Base-by-base conservation (phyloP, 2,329 filamentous ascomycete genomes). In the Drechslera avenae region DNA sequence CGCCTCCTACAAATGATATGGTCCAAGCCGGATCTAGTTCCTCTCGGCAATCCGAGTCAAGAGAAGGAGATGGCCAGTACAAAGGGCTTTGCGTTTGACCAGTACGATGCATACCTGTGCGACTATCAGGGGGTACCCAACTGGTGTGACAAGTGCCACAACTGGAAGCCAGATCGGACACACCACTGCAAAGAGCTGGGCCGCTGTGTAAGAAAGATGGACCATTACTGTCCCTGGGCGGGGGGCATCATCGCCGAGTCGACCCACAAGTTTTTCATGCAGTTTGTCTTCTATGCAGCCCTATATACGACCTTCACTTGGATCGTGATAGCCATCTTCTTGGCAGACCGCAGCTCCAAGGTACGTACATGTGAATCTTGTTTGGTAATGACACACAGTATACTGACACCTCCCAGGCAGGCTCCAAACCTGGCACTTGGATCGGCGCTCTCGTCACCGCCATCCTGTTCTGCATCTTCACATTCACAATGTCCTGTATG, bases 171-270 rank as follows among this genome's bases (percentile, higher is more conserved):
- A 0, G 93, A 97, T 66, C 83, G 93, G 3, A 83, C 88, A 2
- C 91, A 96, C 69, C 93, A 97, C 73, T 95, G 89, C 66, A 86
- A 86, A 44, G 90, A 96, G 68, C 78, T 94, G 10, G 85, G 85
- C 41, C 82, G 91, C 35, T 97, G 93, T 67, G 88, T 96, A 17
- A 78, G 83, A 33, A 94, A 94, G 66, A 94, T 97, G 88, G 93
- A 97, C 57, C 93, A 97, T 68, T 94, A 92, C 65, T 99, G 94
- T 67, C 94, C 93, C 0, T 97, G 86, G 85, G 92, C 96, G n/a
- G 93, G 93, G 3, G 94, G 93, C 17, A 89, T 96, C 59, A 86
- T 99, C 8, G 88, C 86, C 0, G 92, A 97, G 71, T 91, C 85
- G 1, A 79, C 87, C 2, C 92, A 93, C 77, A 97, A 97, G 65